Base-by-base conservation (phyloP, 2,329 filamentous ascomycete species). In the Colletotrichum zoysiae region DNA sequence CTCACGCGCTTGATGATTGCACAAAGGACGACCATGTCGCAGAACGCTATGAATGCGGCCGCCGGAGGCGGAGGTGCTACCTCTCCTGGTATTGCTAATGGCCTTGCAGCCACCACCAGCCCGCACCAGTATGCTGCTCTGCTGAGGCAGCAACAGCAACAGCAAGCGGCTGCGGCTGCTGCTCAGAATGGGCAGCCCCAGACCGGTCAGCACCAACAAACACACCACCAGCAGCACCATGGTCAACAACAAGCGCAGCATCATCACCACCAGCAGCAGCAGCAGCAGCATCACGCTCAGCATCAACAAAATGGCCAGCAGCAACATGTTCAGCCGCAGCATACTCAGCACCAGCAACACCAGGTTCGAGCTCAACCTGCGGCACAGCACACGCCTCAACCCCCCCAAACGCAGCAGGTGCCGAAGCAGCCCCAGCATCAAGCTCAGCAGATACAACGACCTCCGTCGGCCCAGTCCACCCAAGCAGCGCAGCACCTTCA, bases 91-190 rank as follows among this genome's bases (percentile, higher is more conserved):
- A 83, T 87, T 65, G 82, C 85, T 20, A 87, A 85, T 62, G 84
- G 85, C 23, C 83, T 87, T 60, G 80, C 83, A 1, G 82, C 83
- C 23, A 86, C 85, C 0, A 82, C 84, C 1, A 88, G 86, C 68
- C 88, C 88, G 38, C 87, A 90, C 51, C 88, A 90, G 73, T 90
- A 90, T 76, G 88, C 88, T 1, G 87, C 88, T 67, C 80, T 90
- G 44, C 83, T 90, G 11, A 81, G 88, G 56, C 87, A 88, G 50
- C 88, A 90, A 75, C 88, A 89, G 73, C 86, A 88, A 73, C 82
- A 84, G 70, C 80, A 81, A 11, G 77, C 78, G 3, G 77, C 76
- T 9, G 73, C 81, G 71, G 81, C 81, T 14, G 79, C 78, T 12
- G 76, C 76, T 0, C 66, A 72, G 48, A 75, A 64, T 18, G 61